Evolutionary conservation across 768 basidiomycete genomes (phyloP).

Genomic region (Chalciporus sphaerocephalus): DNA sequence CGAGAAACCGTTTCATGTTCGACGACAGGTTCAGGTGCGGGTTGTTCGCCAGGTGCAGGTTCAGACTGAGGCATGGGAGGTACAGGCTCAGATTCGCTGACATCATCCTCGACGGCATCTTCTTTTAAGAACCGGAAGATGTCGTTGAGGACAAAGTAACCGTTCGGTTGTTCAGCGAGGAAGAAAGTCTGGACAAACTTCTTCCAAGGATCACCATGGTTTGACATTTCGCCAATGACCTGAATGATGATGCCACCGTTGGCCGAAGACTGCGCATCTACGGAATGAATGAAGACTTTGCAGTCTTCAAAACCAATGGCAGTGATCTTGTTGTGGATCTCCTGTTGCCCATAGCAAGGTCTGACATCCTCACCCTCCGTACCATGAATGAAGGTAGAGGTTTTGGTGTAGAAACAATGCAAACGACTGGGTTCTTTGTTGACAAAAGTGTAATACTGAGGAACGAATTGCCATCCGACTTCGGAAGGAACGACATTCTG

Average conservation of each 20-base stretch:
- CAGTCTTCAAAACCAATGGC: slow-evolving; percentile 92
- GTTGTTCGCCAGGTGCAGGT: slow-evolving; percentile 32
- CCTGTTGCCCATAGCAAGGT: slow-evolving; percentile 92
- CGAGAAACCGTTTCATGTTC: slow-evolving; percentile 32
- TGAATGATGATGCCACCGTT: slow-evolving; percentile 97
- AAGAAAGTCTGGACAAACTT: slow-evolving; percentile 99
- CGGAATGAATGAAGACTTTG: slow-evolving; percentile 98
- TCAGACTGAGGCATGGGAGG: slow-evolving; percentile 33
- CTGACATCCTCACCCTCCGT: slow-evolving; percentile 93
- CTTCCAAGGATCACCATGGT: slow-evolving; percentile 85
- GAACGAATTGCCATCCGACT: slow-evolving; percentile 99
- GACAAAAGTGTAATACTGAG: slow-evolving; percentile 98
- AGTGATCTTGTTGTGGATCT: slow-evolving; percentile 95
- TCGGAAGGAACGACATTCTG: slow-evolving; percentile 81
- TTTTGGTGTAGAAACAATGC: slow-evolving; percentile 99
- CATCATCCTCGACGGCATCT: slow-evolving; percentile 81
- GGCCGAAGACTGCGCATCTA: slow-evolving; percentile 94
- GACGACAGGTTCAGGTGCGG: slow-evolving; percentile 27
- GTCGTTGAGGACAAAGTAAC: slow-evolving; percentile 99
- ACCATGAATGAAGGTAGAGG: slow-evolving; percentile 94
- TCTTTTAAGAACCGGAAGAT: slow-evolving; percentile 99
- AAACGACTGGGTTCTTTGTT: slow-evolving; percentile 96
- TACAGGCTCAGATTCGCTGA: slow-evolving; percentile 42
- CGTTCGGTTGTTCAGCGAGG: slow-evolving; percentile 98
- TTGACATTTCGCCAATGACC: slow-evolving; percentile 99